These are phyloP conservation scores for Pleurotus sapidus DNA, from an alignment of 768 basidiomycete species.

Conservation along the genomic window DNA sequence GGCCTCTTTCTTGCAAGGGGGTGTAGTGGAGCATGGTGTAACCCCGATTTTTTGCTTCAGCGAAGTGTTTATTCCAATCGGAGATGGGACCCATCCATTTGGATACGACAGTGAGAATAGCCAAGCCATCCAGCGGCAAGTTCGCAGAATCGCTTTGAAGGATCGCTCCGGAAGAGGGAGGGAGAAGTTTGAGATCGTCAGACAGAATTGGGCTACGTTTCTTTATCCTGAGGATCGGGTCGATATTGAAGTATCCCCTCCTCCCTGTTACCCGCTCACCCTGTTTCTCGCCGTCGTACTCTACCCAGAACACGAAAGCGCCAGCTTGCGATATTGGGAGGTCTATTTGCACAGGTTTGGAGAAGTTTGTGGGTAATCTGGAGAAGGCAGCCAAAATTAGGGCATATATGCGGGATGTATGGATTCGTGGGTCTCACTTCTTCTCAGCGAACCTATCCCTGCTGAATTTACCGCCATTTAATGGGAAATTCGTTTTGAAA, in stretches of 20 bases:
- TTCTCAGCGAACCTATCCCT: slow-evolving; percentile 73
- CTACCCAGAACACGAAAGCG: slow-evolving; percentile 93
- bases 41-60: slow-evolving; percentile 82
- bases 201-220: slow-evolving; percentile 74
- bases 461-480: slow-evolving; percentile 86
- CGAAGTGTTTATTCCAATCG: slow-evolving; percentile 77
- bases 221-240: slow-evolving; percentile 80
- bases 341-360: slow-evolving; percentile 90
- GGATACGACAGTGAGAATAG: slow-evolving; percentile 87
- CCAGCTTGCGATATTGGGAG: slow-evolving; percentile 96
- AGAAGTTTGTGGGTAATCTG: slow-evolving; percentile 84
- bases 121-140: slow-evolving; percentile 84
- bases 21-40: slow-evolving; percentile 99
- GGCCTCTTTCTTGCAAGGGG: slow-evolving; percentile 89
- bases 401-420: slow-evolving; percentile 14
- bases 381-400: background rate
- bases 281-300: slow-evolving; percentile 67
- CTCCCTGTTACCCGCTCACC: slow-evolving; percentile 74
- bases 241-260: slow-evolving; percentile 95
- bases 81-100: slow-evolving; percentile 95
- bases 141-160: slow-evolving; percentile 53
- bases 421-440: slow-evolving; percentile 47
- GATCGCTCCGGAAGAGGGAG: slow-evolving; percentile 47
- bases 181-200: slow-evolving; percentile 45
- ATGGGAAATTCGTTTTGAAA: slow-evolving; percentile 95